Evolutionary conservation across 2,329 filamentous ascomycete species (phyloP), one percentile per base, ranked within the genome.

Genomic region (Arthrobotrys sphaeroides): DNA sequence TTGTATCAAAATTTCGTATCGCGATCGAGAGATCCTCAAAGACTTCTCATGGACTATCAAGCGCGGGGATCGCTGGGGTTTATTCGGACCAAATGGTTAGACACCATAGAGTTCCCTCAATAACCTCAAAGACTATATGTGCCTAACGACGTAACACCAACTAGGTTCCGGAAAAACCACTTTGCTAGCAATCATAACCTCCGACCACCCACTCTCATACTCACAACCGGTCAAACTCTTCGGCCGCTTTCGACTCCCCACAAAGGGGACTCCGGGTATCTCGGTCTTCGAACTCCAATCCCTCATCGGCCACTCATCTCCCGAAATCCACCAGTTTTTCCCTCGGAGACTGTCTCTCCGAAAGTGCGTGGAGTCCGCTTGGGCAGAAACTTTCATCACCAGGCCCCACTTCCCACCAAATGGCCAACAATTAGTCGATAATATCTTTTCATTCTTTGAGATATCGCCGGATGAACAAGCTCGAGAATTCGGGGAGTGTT

Each of bases 131-230:
- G n/a, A n/a, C n/a, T 12, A 28, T 18, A 45, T 26, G 33, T 5
- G 47, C n/a, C 6, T 16, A 33, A 45, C 33, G 22, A 36, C n/a
- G 10, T n/a, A 33, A 24, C 36, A 10, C n/a, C n/a, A n/a, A n/a
- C n/a, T 55, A 82, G 81, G 91, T 10, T 97, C 93, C 0, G 95
- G 95, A 16, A 99, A 99, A 84, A 99, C 95, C 0, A 99, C 95
- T 0, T 87, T 99, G 40, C 87, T 98, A 26, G 95, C 93, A 3
- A 86, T 99, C 4, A 91, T 99, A 73, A 96, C 92, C 73, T 98
- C 94, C 0, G 95, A 99, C 80, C 95, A 99, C 80, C 95, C 95
- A 0, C 94, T 98, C 82, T 90, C 94, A 0, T 99, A 98, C 82
- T 92, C 92, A 0, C 88, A 94, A 22, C 94, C 94, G 0, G 90